Evolutionary conservation across 2,329 filamentous ascomycete genomes (phyloP).

Genomic region (Clarireedia monteithiana): DNA sequence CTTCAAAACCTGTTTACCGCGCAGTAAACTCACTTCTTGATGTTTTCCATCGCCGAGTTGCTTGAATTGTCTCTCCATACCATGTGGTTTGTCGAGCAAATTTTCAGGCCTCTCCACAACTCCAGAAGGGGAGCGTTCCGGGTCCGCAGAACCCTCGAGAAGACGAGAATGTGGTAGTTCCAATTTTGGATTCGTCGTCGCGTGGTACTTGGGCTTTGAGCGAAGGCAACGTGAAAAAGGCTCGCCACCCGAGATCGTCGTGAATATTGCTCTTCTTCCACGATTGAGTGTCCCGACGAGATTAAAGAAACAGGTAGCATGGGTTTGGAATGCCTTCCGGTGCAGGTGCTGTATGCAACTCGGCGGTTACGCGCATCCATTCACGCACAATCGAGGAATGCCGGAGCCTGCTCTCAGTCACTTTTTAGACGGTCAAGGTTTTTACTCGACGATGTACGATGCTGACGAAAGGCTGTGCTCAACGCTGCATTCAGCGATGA

Average conservation of each 20-base stretch:
- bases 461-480: neutral
- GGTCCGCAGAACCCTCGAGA: neutral
- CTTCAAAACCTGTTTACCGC: neutral
- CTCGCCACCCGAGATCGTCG: slow-evolving; percentile 1
- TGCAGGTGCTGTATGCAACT: neutral
- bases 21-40: neutral
- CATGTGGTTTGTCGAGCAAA: neutral
- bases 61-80: neutral
- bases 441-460: neutral
- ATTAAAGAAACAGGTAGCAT: neutral
- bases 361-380: slow-evolving; percentile 5
- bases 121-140: neutral
- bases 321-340: slow-evolving; percentile 8
- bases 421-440: neutral
- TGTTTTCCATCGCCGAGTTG: neutral
- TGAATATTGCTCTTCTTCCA: neutral
- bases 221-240: neutral
- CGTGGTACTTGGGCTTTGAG: slow-evolving; percentile 9
- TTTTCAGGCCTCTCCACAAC: neutral
- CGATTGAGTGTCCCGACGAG: neutral
- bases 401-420: neutral
- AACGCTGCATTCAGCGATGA: neutral
- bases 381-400: neutral
- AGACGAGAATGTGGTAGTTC: neutral
- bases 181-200: neutral